Conservation (phyloP, 2,329 filamentous ascomycete genomes). For the Neonectria hederae region DNA sequence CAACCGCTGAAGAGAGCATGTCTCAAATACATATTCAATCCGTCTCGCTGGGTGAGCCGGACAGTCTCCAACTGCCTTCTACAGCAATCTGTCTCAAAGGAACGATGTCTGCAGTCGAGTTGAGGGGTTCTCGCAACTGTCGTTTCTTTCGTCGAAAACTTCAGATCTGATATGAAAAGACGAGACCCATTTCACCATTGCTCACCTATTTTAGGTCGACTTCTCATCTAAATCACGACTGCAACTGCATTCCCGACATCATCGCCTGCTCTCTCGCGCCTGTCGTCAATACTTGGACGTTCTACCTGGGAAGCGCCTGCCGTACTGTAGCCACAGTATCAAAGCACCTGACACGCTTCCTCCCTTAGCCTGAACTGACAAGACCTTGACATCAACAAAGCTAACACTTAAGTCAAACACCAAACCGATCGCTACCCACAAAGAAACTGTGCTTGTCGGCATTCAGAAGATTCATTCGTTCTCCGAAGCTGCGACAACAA, state of each 20-base stretch:
- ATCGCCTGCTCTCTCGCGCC: neutral
- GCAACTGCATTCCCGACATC: neutral
- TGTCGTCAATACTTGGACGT: neutral
- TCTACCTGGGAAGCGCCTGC: neutral
- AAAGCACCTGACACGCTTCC: neutral
- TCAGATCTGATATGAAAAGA: constrained; percentile 32
- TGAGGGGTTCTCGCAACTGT: constrained; percentile 8
- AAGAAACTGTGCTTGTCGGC: too few species aligned
- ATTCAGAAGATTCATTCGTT: neutral
- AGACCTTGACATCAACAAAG: neutral
- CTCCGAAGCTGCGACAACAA: neutral
- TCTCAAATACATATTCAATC: constrained; percentile 47
- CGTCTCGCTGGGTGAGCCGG: constrained; percentile 32
- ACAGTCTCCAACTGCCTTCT: constrained; percentile 30
- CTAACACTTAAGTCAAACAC: neutral
- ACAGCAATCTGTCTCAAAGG: constrained; percentile 40
- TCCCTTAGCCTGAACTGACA: neutral
- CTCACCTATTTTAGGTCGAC: neutral
- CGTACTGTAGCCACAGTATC: neutral
- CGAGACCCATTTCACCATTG: constrained; percentile 8
- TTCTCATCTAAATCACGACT: neutral
- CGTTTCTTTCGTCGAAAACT: constrained; percentile 8
- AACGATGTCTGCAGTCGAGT: constrained; percentile 29
- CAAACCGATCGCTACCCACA: neutral
- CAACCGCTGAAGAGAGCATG: constrained; percentile 37